Conservation (phyloP, 352 stramenopile genomes). For the Phytophthora citrophthora region DNA sequence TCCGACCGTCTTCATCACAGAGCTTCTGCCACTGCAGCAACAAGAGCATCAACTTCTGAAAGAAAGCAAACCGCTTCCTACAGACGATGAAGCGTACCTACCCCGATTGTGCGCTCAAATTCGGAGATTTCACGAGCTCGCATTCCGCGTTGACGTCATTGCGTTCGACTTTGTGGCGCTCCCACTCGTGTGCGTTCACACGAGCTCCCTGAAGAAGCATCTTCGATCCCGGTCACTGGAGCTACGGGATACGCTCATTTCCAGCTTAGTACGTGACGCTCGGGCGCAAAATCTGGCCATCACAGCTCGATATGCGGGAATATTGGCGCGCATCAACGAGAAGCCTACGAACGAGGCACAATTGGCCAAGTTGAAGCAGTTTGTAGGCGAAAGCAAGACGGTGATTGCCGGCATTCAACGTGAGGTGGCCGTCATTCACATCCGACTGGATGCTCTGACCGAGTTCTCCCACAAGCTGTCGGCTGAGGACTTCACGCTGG, state of each 20-base stretch:
- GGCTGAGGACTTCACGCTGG: constrained; percentile 89
- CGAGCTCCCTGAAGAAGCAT: constrained; percentile 64
- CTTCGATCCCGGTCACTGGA: constrained; percentile 74
- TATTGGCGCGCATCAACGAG: constrained; percentile 90
- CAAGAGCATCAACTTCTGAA: constrained; percentile 41
- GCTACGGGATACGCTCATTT: constrained; percentile 80
- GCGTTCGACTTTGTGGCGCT: constrained; percentile 81
- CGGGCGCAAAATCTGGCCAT: constrained; percentile 89
- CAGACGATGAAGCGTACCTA: constrained; percentile 40
- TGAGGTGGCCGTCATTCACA: constrained; percentile 82
- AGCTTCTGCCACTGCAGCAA: constrained; percentile 51
- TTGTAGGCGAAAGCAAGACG: constrained; percentile 84
- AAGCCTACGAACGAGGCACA: constrained; percentile 94
- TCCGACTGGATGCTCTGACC: constrained; percentile 68
- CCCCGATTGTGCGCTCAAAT: constrained; percentile 70
- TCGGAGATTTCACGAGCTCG: constrained; percentile 76
- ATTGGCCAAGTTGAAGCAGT: constrained; percentile 89
- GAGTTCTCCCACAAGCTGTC: constrained; percentile 90
- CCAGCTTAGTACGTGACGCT: constrained; percentile 79
- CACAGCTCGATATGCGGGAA: constrained; percentile 88
- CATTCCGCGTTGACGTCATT: constrained; percentile 63
- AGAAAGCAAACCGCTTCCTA: constrained; percentile 19
- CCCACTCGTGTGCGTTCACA: constrained; percentile 81
- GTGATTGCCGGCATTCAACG: constrained; percentile 79
- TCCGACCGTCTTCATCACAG: constrained; percentile 67